Evolutionary conservation across 306 rosid genomes (phyloP), one percentile per base, ranked within the genome.

Genomic region (Bauhinia variegata): DNA sequence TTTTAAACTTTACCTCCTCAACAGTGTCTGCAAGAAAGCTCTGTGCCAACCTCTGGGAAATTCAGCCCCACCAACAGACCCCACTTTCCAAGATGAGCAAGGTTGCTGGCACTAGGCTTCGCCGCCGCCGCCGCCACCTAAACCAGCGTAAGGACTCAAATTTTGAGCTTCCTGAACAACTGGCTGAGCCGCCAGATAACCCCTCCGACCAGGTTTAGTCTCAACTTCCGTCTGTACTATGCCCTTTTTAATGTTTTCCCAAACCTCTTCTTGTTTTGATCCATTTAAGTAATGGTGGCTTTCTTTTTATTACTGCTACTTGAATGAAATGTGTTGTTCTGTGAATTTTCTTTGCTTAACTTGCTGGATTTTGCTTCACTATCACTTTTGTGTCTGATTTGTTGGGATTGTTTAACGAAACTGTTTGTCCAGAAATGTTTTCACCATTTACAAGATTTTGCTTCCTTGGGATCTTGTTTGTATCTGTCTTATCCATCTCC

Each of bases 21-120:
- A 38, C 76, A 4, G 46, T 86, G 69, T 91, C 97, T 53, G 90
- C 95, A 0, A 84, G 97, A 73, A 84, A 87, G 53, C 95, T 91
- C 67, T 86, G 95, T 52, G 88, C 95, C 0, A 80, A 34, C 38
- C 85, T 91, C 48, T 91, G 97, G 92, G 82, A 91, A 60, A 48
- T 83, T 58, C 84, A 72, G 37, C 69, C 85, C 76, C 84, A 78
- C 85, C 73, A 74, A 46, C 74, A 44, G 11, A 18, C 59, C 63
- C 86, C 83, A 57, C 65, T 76, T 74, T 32, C 65, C 60, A 60
- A 68, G 67, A 84, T 84, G 86, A 72, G 69, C 76, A 75, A 43
- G 28, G 33, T 19, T 48, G 28, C 28, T 23, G 47, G 6, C 63
- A 59, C 77, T 44, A 63, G 65, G 31, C 70, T 63, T 56, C 80